Evolutionary conservation across 1,284 basidiomycete species (phyloP).

Genomic region (Marasmius fiardii): DNA sequence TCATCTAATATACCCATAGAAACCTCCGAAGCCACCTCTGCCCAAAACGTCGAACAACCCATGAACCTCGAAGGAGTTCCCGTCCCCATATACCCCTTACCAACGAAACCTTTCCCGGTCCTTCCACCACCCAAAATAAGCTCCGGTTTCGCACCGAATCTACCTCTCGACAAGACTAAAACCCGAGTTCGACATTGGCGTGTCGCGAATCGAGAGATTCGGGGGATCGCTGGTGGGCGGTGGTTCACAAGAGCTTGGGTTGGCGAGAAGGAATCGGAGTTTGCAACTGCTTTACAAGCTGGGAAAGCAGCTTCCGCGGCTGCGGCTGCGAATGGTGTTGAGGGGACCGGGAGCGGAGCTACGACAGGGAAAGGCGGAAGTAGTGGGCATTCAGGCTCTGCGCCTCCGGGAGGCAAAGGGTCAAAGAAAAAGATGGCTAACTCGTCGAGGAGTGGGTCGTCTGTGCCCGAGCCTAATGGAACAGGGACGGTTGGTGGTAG

Average conservation of each 20-base stretch:
- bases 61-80: constrained; percentile 53
- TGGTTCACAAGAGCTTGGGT: constrained; percentile 77
- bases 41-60: constrained; percentile 24
- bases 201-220: constrained; percentile 66
- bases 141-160: constrained; percentile 63
- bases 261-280: constrained; percentile 74
- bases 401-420: constrained; percentile 30
- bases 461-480: constrained; percentile 36
- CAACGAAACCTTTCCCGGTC: constrained; percentile 75
- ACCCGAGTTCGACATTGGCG: constrained; percentile 68
- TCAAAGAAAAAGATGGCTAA: neutral
- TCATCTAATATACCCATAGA: constrained; percentile 20
- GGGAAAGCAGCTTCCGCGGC: constrained; percentile 37
- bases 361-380: constrained; percentile 20
- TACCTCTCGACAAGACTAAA: constrained; percentile 60
- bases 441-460: constrained; percentile 49
- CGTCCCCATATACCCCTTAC: constrained; percentile 69
- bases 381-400: constrained; percentile 35
- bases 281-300: constrained; percentile 30
- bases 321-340: constrained; percentile 25
- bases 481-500: constrained; percentile 16
- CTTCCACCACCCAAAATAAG: constrained; percentile 70
- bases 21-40: constrained; percentile 16
- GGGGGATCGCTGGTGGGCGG: constrained; percentile 74
- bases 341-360: constrained; percentile 29